Conservation (phyloP, 2,329 filamentous ascomycete species). For the Hypoxylon sp. region DNA sequence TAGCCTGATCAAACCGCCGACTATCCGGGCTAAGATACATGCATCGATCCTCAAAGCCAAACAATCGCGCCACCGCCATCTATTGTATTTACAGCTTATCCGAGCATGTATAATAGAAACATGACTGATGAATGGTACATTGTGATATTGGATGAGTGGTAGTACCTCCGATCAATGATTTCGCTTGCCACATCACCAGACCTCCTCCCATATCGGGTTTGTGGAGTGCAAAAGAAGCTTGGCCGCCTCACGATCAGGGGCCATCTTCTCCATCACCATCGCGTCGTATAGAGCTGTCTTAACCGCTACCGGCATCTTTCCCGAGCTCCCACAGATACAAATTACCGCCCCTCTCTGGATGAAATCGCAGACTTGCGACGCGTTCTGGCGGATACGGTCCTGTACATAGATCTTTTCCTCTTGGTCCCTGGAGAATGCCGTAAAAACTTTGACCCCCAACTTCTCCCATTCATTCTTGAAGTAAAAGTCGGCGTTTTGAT, state of each 20-base stretch:
- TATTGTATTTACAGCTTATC: constrained; percentile 6
- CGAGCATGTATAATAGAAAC: background rate
- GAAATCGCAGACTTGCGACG: constrained; percentile 55
- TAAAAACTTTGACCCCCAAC: constrained; percentile 67
- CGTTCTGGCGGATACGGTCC: constrained; percentile 65
- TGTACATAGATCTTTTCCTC: constrained; percentile 70
- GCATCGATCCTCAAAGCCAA: background rate
- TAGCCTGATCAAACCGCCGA: background rate
- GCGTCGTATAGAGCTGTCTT: constrained; percentile 67
- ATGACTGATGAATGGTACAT: background rate
- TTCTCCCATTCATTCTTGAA: constrained; percentile 82
- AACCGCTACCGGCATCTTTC: constrained; percentile 71
- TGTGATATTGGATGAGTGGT: background rate
- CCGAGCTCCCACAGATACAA: constrained; percentile 70
- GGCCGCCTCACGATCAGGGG: constrained; percentile 56
- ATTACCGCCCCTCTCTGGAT: constrained; percentile 63
- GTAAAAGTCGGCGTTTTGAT: constrained; percentile 81
- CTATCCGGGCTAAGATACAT: background rate
- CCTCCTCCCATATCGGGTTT: constrained; percentile 70
- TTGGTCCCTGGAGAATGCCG: constrained; percentile 81
- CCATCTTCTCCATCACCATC: constrained; percentile 58
- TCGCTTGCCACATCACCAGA: constrained; percentile 61
- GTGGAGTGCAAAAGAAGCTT: constrained; percentile 55
- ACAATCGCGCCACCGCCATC: background rate
- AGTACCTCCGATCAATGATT: background rate